phyloP scores from a whole-genome alignment of 2,329 filamentous ascomycete species.

The Fusarium penzigii region DNA sequence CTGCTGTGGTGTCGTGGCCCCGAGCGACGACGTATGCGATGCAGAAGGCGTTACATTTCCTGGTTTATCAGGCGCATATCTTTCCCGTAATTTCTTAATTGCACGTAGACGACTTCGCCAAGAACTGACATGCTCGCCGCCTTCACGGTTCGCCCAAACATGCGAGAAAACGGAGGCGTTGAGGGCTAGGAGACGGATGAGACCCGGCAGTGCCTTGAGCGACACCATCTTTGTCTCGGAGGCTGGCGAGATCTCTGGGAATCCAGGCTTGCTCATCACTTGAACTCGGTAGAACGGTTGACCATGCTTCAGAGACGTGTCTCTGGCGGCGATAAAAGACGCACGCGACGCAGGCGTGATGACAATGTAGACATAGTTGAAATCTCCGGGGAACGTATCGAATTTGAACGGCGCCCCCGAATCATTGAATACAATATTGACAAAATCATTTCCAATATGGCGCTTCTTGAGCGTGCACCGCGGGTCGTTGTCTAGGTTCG shows the following conservation, averaged over 20 bases:
- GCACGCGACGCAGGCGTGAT: conserved; percentile 84
- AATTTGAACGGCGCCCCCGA: conserved; percentile 88
- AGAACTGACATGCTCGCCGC: conserved; percentile 81
- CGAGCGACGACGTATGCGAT: conserved; percentile 32
- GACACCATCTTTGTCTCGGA: conserved; percentile 88
- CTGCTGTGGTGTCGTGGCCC: conserved; percentile 24
- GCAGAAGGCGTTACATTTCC: conserved; percentile 27
- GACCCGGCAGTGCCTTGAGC: conserved; percentile 76
- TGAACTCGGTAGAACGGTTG: conserved; percentile 82
- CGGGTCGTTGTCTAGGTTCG: conserved; percentile 73
- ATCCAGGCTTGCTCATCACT: conserved; percentile 83
- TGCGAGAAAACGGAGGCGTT: conserved; percentile 92
- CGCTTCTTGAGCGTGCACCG: conserved; percentile 83
- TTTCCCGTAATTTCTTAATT: conserved; percentile 79
- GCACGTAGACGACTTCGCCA: conserved; percentile 87
- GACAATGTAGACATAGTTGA: conserved; percentile 97
- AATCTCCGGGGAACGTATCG: conserved; percentile 89
- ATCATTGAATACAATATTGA: conserved; percentile 98
- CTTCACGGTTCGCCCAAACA: conserved; percentile 80
- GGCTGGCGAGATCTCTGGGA: conserved; percentile 89
- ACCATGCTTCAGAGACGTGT: conserved; percentile 36
- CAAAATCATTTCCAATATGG: conserved; percentile 96
- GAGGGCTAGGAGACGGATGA: conserved; percentile 84
- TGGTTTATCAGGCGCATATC: conserved; percentile 51
- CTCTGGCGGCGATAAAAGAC: conserved; percentile 69